Base-by-base conservation (phyloP, 1,284 basidiomycete genomes). In the Apiotrichum mycotoxinovorans region DNA sequence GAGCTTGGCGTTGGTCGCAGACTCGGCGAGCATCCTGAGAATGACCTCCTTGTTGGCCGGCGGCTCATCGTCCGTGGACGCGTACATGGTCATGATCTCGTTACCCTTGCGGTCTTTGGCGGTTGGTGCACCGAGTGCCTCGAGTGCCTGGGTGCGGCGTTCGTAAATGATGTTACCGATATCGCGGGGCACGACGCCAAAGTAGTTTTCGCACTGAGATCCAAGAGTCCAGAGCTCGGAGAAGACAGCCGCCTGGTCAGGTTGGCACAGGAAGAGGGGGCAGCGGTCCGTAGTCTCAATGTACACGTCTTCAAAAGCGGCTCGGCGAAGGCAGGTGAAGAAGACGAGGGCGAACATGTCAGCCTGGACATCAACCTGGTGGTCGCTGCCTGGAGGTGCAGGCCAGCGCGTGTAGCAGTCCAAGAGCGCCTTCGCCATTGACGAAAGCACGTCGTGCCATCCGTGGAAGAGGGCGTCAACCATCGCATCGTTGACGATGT, bases 171-270 rank as follows among this genome's bases (percentile, higher is more conserved):
- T 58, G 37, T 51, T 38, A 18, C 57, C 57, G 22, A 58, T 51
- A 23, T 51, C 57, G n/a, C 44, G 52, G 10, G 57, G 53, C 5
- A 54, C 53, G 35, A 54, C 22, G 25, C 53, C 57, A 46, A 58
- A 58, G 57, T 58, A 58, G 37, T 47, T 51, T 23, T 58, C 52
- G 41, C 57, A 58, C 40, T 58, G 57, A 2, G 57, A 58, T n/a
- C 57, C 57, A 30, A 58, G 57, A 14, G 57, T 54, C 52, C 52
- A 58, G 17, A 58, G 49, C 27, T 59, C 57, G 17, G 52, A 45
- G 34, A 59, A 59, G 44, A 52, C 53, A 41, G 57, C 53, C 8
- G 56, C 56, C 46, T 57, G 56, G 20, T 57, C 56, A 30, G 56
- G 50, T 17, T 52, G 50, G 15, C n/a, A 17, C 26, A 55, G 49